A percentile compares a stretch with the other conserved stretches of the same genome.
These are phyloP conservation scores for Clathrus columnatus DNA, from an alignment of 768 basidiomycete genomes.

Conservation along the genomic window DNA sequence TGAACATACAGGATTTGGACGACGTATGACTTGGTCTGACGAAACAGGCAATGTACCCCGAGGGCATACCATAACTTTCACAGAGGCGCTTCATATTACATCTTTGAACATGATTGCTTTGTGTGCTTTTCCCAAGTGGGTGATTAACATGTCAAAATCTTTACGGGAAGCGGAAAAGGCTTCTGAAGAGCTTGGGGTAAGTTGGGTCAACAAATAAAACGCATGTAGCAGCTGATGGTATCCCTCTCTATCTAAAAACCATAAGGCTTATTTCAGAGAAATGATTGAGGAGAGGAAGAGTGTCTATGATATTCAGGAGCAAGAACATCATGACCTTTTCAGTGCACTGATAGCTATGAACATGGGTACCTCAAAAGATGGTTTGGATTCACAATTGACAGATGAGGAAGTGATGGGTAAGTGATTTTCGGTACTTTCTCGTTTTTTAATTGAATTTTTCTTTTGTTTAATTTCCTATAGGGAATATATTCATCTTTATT, in stretches of 20 bases:
- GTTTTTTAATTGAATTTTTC: neutral
- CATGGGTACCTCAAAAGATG: neutral
- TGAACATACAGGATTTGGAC: conserved; percentile 38
- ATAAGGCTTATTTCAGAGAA: conserved; percentile 38
- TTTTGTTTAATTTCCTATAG: neutral
- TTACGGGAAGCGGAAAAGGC: conserved; percentile 20
- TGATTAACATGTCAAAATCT: conserved; percentile 27
- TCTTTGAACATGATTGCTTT: conserved; percentile 30
- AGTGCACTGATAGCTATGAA: neutral
- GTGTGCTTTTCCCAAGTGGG: conserved; percentile 32
- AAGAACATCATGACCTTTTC: neutral
- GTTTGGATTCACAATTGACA: neutral
- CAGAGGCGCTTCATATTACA: conserved; percentile 38
- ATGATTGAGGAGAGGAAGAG: conserved; percentile 40
- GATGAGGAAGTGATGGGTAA: neutral
- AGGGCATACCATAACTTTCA: conserved; percentile 43
- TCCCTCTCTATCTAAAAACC: neutral
- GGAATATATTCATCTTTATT: conserved; percentile 14
- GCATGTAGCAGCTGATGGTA: neutral
- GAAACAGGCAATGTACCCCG: conserved; percentile 27
- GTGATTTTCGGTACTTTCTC: neutral
- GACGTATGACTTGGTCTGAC: conserved; percentile 40
- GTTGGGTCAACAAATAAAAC: neutral
- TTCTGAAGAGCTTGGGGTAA: conserved; percentile 23
- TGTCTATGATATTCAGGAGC: no score